phyloP scores from a whole-genome alignment of 495 filamentous ascomycete genomes.

The Xylaria acuta region DNA sequence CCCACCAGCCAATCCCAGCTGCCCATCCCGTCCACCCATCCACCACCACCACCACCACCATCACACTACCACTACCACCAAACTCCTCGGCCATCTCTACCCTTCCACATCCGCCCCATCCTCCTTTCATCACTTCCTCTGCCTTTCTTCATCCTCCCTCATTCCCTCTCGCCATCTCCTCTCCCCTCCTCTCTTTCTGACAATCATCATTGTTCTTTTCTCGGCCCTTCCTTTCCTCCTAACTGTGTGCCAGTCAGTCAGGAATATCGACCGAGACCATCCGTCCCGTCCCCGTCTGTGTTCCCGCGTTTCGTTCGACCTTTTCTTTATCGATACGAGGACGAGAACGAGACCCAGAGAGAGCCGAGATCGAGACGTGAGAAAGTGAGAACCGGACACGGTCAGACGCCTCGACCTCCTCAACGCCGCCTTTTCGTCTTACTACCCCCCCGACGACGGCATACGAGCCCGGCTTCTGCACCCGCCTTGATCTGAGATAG shows the following conservation, averaged over 20 bases:
- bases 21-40: not conserved
- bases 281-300: slow-evolving; percentile 27
- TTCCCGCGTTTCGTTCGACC: slow-evolving; percentile 28
- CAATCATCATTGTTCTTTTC: slow-evolving; percentile 24
- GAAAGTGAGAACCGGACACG: not conserved
- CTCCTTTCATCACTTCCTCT: slow-evolving; percentile 32
- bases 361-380: not conserved
- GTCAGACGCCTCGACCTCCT: not conserved
- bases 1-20: not conserved
- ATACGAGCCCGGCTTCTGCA: not conserved
- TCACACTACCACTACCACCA: not conserved
- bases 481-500: slow-evolving; percentile 17
- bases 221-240: slow-evolving; percentile 34
- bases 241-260: slow-evolving; percentile 33
- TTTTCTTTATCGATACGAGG: slow-evolving; percentile 27
- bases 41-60: not conserved
- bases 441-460: not conserved
- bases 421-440: not conserved
- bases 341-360: slow-evolving; percentile 3
- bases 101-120: slow-evolving; percentile 22
- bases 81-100: slow-evolving; percentile 18
- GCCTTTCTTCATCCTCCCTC: slow-evolving; percentile 34
- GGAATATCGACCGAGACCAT: slow-evolving; percentile 30
- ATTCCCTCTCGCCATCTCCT: slow-evolving; percentile 36
- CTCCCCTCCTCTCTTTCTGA: slow-evolving; percentile 33